A percentile compares a stretch with the other conserved stretches of the same genome.
These are phyloP conservation scores for Camellia lanceoleosa DNA, from an alignment of 148 eudicot species.

Conservation along the genomic window DNA sequence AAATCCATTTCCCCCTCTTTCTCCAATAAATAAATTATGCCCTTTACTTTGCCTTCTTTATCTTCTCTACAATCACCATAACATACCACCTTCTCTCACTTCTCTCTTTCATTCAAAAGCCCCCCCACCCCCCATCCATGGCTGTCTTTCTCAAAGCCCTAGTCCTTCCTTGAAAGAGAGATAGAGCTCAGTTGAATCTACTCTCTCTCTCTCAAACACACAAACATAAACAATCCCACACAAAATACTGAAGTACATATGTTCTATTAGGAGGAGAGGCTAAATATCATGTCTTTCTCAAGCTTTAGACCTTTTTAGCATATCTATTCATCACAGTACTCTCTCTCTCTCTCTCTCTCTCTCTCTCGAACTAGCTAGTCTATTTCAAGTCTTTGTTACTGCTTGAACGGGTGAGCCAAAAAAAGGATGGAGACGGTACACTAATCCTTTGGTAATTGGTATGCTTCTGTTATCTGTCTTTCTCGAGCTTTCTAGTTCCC, in stretches of 20 bases:
- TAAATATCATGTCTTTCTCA: background rate
- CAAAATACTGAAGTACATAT: background rate
- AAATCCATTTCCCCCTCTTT: background rate
- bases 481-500: constrained; percentile 15
- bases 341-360: background rate
- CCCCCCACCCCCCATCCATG: constrained; percentile 1
- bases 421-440: background rate
- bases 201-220: background rate
- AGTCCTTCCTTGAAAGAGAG: too few species aligned
- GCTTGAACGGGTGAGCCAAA: background rate
- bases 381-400: constrained; percentile 10
- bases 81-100: too few species aligned
- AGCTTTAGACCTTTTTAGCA: background rate
- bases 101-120: background rate
- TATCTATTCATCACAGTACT: background rate
- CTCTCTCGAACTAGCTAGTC: too few species aligned
- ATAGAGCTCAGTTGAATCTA: too few species aligned
- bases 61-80: too few species aligned
- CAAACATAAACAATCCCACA: constrained; percentile 1
- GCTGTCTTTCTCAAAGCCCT: constrained; percentile 12
- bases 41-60: too few species aligned
- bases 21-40: background rate
- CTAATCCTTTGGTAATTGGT: background rate
- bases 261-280: background rate
- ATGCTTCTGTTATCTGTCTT: background rate